Evolutionary conservation across 2,329 filamentous ascomycete genomes (phyloP).

Genomic region (Xylariaceae sp.): DNA sequence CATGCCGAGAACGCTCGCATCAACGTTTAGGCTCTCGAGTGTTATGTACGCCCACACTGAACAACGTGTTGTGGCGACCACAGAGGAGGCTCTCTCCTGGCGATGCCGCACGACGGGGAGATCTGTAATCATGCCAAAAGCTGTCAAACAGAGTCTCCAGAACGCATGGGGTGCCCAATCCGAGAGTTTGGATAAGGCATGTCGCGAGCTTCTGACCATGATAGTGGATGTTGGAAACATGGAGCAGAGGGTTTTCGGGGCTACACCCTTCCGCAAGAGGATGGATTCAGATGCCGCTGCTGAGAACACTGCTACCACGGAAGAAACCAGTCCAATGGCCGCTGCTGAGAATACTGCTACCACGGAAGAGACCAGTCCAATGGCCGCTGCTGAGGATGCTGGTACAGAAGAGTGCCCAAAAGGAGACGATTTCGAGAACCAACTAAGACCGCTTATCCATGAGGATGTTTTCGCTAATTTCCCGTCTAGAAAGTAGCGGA

Average conservation of each 20-base stretch:
- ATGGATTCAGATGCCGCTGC: neutral
- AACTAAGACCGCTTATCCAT: too few relatives aligned
- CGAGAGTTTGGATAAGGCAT: conserved; percentile 48
- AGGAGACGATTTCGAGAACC: too few relatives aligned
- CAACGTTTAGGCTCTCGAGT: conserved; percentile 54
- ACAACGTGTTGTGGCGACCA: conserved; percentile 66
- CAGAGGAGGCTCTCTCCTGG: conserved; percentile 63
- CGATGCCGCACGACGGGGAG: conserved; percentile 67
- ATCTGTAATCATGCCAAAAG: too few relatives aligned
- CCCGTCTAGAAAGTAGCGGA: too few relatives aligned
- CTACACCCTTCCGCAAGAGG: too few relatives aligned
- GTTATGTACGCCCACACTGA: conserved; percentile 71
- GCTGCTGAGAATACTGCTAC: neutral
- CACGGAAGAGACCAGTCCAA: neutral
- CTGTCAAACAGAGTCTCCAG: conserved; percentile 37
- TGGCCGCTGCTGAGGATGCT: neutral
- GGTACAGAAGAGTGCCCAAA: neutral
- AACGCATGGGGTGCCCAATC: conserved; percentile 58
- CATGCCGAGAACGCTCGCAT: conserved; percentile 39
- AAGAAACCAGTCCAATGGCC: neutral
- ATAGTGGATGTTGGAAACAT: conserved; percentile 54
- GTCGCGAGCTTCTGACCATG: conserved; percentile 50
- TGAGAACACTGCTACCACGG: neutral
- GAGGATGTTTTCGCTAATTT: too few relatives aligned
- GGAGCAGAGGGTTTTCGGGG: conserved; percentile 40